Conservation (phyloP, 1,284 basidiomycete genomes). For the Tremellales sp. region DNA sequence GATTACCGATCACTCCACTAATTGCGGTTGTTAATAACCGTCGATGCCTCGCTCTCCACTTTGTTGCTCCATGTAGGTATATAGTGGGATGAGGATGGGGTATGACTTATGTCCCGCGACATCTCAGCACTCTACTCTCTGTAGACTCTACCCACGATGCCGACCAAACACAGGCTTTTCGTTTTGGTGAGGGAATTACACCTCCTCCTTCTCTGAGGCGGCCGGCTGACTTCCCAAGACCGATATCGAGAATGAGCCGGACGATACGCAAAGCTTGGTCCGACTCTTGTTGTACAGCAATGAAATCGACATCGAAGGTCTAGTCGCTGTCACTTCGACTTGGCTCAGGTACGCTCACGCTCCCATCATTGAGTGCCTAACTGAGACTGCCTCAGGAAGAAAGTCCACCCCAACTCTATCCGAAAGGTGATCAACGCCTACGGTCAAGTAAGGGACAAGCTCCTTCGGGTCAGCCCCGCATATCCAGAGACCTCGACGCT, state of each 20-base stretch:
- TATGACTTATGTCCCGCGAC: too few species aligned
- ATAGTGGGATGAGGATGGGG: too few species aligned
- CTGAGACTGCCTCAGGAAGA: neutral
- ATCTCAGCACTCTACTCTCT: too few species aligned
- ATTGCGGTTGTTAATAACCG: too few species aligned
- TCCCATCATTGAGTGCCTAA: too few species aligned
- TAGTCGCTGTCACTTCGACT: conserved; percentile 11
- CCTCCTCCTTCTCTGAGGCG: neutral
- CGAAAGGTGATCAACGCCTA: conserved; percentile 7
- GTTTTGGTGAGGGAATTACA: conserved; percentile 2
- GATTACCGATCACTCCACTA: too few species aligned
- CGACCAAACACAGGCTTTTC: conserved; percentile 5
- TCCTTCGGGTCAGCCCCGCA: conserved; percentile 1
- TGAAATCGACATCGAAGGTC: conserved; percentile 16
- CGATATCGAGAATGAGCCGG: conserved; percentile 17
- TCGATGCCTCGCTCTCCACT: too few species aligned
- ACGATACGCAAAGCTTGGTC: conserved; percentile 10
- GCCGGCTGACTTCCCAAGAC: conserved; percentile 3
- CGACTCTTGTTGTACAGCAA: conserved; percentile 15
- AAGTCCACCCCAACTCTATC: conserved; percentile 9
- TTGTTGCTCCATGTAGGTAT: too few species aligned
- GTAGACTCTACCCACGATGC: too few species aligned
- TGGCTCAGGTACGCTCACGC: conserved; percentile 10
- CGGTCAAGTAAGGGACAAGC: neutral
- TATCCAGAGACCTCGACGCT: conserved; percentile 1